Evolutionary conservation across 108 stramenopile species (phyloP), one percentile per base, ranked within the genome.

Genomic region (Nannochloropsis salina): DNA sequence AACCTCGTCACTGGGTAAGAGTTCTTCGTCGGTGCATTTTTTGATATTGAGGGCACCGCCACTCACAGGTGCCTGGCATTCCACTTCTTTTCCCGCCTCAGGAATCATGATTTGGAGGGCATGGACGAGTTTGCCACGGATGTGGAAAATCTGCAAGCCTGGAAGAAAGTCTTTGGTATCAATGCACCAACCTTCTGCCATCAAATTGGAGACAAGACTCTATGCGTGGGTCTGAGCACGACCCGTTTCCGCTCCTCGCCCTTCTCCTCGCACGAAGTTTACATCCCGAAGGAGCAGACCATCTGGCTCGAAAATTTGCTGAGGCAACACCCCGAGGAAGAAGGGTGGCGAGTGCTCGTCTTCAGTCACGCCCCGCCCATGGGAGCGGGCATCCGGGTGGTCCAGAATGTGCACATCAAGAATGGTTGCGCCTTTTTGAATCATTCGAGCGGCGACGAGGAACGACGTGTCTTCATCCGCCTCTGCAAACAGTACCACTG

Each of bases 311-410:
- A 94, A 61, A 51, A 95, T 18, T 47, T 90, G 42, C 86, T 96
- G 2, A 85, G 87, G 47, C 90, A 83, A 3, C 93, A 96, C 89
- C 94, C 94, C 1, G 93, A 91, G 40, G 88, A 90, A 18, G 95
- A 97, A 11, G 96, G 95, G 6, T 97, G 97, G 97, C 95, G 94
- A 86, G 90, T 98, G 9, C 91, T 97, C 74, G 95, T 97, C 40
- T 97, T 97, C 88, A 91, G 95, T 1, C 97, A 98, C 90, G 97
- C 97, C 22, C 97, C 97, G 8, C 93, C 94, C 43, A 95, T 93
- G 83, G 97, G 97, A 9, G 87, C 88, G 22, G 95, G 95, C 15
- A 87, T 98, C 22, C 88, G 97, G 9, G 95, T 97, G 18, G 86
- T 98, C 88, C 97, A 98, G 91, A n/a, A 43, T 10, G 42, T 43